Evolutionary conservation across 106 monocot species (phyloP), one percentile per base, ranked within the genome.

Genomic region (Cymbidium sinense): DNA sequence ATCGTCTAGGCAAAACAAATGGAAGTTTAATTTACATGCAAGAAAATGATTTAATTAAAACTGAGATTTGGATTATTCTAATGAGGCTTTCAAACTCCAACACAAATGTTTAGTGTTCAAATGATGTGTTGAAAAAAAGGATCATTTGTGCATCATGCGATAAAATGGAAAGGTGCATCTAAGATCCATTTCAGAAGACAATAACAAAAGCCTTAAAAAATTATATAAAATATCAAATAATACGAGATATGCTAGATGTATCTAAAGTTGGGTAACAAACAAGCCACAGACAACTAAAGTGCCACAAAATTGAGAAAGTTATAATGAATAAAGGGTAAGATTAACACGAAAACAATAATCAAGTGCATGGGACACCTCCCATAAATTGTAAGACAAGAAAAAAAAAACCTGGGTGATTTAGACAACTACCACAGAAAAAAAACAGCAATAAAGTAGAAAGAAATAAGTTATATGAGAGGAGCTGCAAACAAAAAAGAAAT

Each of bases 1-100:
- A 64, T 79, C 88, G 74, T 80, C 99, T 93, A 80, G 43, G 25
- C 43, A 80, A 29, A 50, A 74, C 13, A 23, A 79, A 39, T 71
- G 37, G 20, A 71, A 71, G 30, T 35, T 36, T 12, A 34, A 69
- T 18, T 34, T 12, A 69, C 15, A 71, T 5, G 73, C 5, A 18
- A 12, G 5, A 39, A 23, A 36, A 36, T 20, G 12, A 71, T 71
- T 39, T 8, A 37, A 71, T 34, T 39, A 2, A 71, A 71, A 37
- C 15, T 71, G 9, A 36, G 1, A n/a, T 37, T 33, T 20, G 0
- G 36, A 19, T 36, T 21, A 67, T 6, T 28, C 28, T 64, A 70
- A 70, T 34, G 8, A 21, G 21, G 21, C n/a, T 71, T 71, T 29
- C 6, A 23, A 35, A 39, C 34, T 71, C n/a, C 34, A 71, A 71